Conservation (phyloP, 345 rosid genomes). For the Excoecaria agallocha region DNA sequence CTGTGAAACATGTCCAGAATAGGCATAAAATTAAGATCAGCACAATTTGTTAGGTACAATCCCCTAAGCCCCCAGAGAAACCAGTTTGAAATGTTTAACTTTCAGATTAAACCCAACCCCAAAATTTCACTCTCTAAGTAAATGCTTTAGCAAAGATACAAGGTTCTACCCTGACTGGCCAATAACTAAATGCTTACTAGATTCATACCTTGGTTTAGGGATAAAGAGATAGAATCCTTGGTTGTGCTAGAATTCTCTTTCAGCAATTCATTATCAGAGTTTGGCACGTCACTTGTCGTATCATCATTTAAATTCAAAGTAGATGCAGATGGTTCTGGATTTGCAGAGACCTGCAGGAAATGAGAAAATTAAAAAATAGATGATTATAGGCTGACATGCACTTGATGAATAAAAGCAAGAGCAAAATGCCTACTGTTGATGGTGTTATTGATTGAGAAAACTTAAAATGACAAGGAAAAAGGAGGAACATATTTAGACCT, state of each 20-base stretch:
- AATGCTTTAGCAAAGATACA: background rate
- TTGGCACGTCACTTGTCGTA: conserved; percentile 27
- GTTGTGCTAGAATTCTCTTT: conserved; percentile 23
- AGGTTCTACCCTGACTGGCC: background rate
- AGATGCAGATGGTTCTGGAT: conserved; percentile 25
- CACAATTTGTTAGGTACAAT: background rate
- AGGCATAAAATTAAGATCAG: background rate
- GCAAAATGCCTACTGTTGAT: background rate
- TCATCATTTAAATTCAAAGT: conserved; percentile 42
- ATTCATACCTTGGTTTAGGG: conserved; percentile 41
- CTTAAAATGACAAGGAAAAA: background rate
- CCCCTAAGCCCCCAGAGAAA: background rate
- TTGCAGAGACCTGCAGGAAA: conserved; percentile 35
- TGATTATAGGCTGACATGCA: background rate
- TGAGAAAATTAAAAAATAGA: background rate
- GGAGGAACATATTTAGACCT: conserved; percentile 29
- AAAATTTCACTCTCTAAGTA: background rate
- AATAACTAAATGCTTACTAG: background rate
- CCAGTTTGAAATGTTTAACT: background rate
- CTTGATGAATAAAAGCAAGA: background rate
- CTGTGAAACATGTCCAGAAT: too few relatives aligned
- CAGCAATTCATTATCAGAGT: conserved; percentile 21
- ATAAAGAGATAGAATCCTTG: conserved; percentile 19
- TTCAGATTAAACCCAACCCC: background rate
- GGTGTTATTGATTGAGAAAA: background rate